Evolutionary conservation across 2,329 filamentous ascomycete species (phyloP), one percentile per base, ranked within the genome.

Genomic region (Apiospora aurea): DNA sequence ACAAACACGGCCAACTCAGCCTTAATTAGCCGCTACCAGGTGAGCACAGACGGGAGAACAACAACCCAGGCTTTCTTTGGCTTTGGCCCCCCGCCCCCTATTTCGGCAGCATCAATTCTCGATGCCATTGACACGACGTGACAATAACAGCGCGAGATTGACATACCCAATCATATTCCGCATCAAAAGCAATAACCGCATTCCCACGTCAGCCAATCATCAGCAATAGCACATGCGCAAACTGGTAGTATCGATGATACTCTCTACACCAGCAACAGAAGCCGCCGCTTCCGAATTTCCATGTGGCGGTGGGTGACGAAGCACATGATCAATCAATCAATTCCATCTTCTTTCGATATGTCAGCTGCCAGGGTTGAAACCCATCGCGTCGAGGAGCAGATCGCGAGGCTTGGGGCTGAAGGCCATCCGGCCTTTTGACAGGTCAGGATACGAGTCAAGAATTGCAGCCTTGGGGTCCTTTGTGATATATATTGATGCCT

Each of bases 401-500:
- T 64, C 29, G 57, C 34, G 57, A 64, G 34, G 57, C 57, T 64
- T n/a, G 57, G 57, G 57, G 34, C 57, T 64, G 57, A 41, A 2
- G n/a, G 16, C 26, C 34, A n/a, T 64, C 18, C 34, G 57, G 57
- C 34, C 5, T 41, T 41, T 29, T 64, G 34, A 64, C 57, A 64
- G 57, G 57, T n/a, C 57, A 64, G 57, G 18, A 64, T 64, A 64
- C 57, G 57, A 64, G 10, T 41, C 11, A 34, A n/a, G n/a, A 41
- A 8, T 41, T 7, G 57, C 18, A 64, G 57, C 57, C 57, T 64
- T 64, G 57, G 57, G 57, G 57, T 64, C 57, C 34, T 64, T 64
- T 11, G 34, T 64, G 57, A 4, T 64, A 64, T 64, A 64, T 64
- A 64, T 64, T 41, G 57, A 41, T 64, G 57, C 57, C 57, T 64